These are phyloP conservation scores for Clarireedia monteithiana DNA, from an alignment of 2,329 filamentous ascomycete genomes.

Conservation along the genomic window DNA sequence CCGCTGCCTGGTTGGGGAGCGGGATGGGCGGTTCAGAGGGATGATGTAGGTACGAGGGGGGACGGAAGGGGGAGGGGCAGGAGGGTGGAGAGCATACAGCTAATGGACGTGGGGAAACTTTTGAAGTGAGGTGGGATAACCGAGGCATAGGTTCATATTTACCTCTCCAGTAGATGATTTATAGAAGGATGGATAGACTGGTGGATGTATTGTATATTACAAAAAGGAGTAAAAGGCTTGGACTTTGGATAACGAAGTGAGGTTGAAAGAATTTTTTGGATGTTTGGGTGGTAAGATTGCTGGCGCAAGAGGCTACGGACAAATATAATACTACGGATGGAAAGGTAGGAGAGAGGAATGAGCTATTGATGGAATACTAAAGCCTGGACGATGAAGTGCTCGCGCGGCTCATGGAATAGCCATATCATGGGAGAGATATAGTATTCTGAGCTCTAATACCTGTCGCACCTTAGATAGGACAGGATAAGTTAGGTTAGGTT, in stretches of 20 bases:
- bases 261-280: not conserved
- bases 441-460: too few relatives aligned
- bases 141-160: too few relatives aligned
- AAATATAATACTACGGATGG: too few relatives aligned
- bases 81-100: constrained; percentile 22
- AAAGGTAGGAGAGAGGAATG: too few relatives aligned
- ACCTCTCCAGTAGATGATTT: too few relatives aligned
- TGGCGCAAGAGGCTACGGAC: not conserved
- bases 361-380: too few relatives aligned
- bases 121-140: constrained; percentile 15
- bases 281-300: not conserved
- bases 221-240: too few relatives aligned
- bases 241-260: not conserved
- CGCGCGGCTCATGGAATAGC: too few relatives aligned
- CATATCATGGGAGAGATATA: too few relatives aligned
- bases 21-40: constrained; percentile 23
- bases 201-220: not conserved
- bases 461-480: too few relatives aligned
- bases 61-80: not conserved
- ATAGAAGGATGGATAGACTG: not conserved
- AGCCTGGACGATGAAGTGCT: too few relatives aligned
- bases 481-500: too few relatives aligned
- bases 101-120: constrained; percentile 25
- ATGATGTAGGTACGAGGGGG: not conserved
- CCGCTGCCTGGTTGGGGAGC: constrained; percentile 22